Conservation (phyloP, 305 asterid genomes). For the Plantago lanceolata region DNA sequence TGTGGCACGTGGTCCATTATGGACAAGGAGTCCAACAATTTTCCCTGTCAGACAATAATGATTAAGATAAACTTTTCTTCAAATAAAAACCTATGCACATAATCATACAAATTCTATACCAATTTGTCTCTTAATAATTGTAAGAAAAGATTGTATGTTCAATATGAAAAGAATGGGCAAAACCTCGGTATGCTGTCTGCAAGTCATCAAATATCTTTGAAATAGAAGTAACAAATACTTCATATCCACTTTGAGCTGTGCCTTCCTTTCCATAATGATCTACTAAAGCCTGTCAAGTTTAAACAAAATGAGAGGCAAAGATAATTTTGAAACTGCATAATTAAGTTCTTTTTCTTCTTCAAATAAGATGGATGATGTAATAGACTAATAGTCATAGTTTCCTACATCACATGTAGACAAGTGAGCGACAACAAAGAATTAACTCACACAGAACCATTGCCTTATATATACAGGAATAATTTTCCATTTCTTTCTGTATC, state of each 20-base stretch:
- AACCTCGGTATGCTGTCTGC: conserved; percentile 61
- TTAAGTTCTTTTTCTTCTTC: neutral
- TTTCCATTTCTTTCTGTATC: neutral
- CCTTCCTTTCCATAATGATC: conserved; percentile 62
- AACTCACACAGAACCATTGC: neutral
- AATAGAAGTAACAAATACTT: conserved; percentile 54
- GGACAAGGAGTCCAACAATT: conserved; percentile 73
- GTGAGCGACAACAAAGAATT: neutral
- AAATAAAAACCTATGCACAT: neutral
- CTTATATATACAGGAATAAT: neutral
- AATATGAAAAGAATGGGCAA: conserved; percentile 16
- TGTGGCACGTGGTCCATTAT: conserved; percentile 31
- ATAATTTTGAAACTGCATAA: conserved; percentile 12
- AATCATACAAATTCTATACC: neutral
- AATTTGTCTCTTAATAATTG: conserved; percentile 2
- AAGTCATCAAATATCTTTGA: conserved; percentile 62
- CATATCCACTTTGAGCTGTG: conserved; percentile 50
- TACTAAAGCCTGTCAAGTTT: conserved; percentile 53
- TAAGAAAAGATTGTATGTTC: conserved; percentile 15
- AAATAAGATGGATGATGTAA: neutral
- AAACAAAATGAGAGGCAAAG: conserved; percentile 18
- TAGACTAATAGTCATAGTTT: neutral
- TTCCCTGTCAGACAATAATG: conserved; percentile 49
- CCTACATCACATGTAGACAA: neutral
- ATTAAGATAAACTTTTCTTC: conserved; percentile 18